Evolutionary conservation across 306 rosid species (phyloP).

Genomic region (Quercus alba): DNA sequence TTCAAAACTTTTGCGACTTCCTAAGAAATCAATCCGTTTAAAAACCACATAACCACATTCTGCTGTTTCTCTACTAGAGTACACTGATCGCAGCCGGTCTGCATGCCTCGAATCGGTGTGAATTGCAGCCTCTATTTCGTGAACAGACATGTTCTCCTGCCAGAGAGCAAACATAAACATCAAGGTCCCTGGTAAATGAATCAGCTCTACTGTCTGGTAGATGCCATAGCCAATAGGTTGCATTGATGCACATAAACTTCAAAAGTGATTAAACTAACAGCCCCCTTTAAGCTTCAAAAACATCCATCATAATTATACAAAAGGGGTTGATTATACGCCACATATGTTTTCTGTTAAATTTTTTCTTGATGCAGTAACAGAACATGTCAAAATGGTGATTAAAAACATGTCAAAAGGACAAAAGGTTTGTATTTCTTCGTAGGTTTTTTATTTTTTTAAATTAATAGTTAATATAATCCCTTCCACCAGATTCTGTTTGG

Average conservation of each 20-base stretch:
- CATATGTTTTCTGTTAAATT: not conserved
- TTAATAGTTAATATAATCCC: not conserved
- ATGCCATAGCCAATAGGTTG: constrained; percentile 5
- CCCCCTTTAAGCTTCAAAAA: not conserved
- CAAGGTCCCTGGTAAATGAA: not conserved
- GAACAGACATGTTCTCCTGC: constrained; percentile 80
- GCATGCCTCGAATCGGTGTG: constrained; percentile 93
- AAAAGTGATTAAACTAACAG: not conserved
- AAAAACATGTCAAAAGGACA: not conserved
- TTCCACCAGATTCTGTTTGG: too few relatives aligned
- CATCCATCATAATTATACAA: not conserved
- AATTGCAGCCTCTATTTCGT: constrained; percentile 82
- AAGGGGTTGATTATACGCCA: not conserved
- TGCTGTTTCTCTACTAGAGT: constrained; percentile 60
- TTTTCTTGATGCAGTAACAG: not conserved
- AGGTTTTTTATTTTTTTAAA: not conserved
- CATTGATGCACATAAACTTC: not conserved
- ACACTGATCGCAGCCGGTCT: constrained; percentile 76
- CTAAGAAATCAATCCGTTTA: constrained; percentile 76
- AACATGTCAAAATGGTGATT: not conserved
- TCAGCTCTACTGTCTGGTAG: not conserved
- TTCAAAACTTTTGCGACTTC: constrained; percentile 85
- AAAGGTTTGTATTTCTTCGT: not conserved
- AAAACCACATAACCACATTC: constrained; percentile 51
- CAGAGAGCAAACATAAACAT: not conserved